Evolutionary conservation across 352 stramenopile genomes (phyloP).

Genomic region (Globisporangium acanthophoron): DNA sequence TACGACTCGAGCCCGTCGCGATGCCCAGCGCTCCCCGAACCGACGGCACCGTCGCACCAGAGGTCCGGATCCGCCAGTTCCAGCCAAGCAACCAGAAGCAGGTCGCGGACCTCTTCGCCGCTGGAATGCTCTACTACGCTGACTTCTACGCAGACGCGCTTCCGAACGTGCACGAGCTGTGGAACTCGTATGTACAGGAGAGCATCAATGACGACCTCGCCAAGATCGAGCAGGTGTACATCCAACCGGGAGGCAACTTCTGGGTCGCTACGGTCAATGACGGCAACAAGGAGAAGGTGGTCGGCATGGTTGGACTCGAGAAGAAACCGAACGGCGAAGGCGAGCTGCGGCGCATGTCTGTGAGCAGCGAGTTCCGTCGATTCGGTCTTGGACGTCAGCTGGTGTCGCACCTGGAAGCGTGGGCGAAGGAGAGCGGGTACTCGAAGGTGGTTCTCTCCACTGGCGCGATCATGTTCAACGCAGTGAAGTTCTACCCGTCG

Average conservation of each 20-base stretch:
- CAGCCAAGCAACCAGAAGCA: conserved; percentile 16
- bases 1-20: neutral
- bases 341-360: conserved; percentile 40
- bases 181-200: conserved; percentile 3
- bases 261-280: conserved; percentile 19
- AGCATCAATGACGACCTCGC: conserved; percentile 21
- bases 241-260: conserved; percentile 30
- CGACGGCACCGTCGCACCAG: neutral
- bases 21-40: neutral
- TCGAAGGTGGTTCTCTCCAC: conserved; percentile 32
- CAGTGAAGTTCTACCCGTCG: conserved; percentile 24
- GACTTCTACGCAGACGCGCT: neutral
- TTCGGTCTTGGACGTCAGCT: conserved; percentile 31
- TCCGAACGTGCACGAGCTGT: neutral
- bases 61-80: conserved; percentile 20
- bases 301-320: conserved; percentile 20
- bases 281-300: conserved; percentile 3
- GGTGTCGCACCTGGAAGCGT: conserved; percentile 32
- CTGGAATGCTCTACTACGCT: conserved; percentile 9
- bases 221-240: conserved; percentile 31
- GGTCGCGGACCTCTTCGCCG: conserved; percentile 10
- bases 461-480: conserved; percentile 19
- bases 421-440: conserved; percentile 17
- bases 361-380: conserved; percentile 25
- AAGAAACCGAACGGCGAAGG: conserved; percentile 9